Conservation (phyloP, 1,139 yeast species). For the Pichia sp. region DNA sequence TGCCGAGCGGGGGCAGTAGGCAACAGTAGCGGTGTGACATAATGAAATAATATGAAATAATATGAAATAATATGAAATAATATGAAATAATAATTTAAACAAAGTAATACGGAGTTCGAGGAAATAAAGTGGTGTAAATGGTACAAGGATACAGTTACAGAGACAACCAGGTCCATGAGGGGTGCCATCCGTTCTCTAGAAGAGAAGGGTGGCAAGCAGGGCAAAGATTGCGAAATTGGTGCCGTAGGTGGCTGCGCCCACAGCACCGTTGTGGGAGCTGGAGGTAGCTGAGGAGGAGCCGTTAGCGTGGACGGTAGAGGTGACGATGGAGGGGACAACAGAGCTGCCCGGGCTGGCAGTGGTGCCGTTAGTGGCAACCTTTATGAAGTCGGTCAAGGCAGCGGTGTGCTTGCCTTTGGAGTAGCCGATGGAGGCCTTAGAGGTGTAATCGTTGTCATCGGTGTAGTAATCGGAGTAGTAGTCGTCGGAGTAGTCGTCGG, state of each 20-base stretch:
- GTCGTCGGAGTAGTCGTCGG: neutral
- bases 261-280: neutral
- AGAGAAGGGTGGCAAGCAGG: neutral
- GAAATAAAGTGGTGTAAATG: no score
- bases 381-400: neutral
- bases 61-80: no score
- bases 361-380: neutral
- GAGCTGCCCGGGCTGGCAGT: neutral
- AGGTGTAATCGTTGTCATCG: neutral
- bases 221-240: neutral
- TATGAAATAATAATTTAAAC: no score
- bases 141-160: no score
- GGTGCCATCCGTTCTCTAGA: no score
- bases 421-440: neutral
- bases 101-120: no score
- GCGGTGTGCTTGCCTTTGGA: neutral
- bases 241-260: neutral
- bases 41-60: no score
- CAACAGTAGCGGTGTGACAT: no score
- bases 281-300: neutral
- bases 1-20: no score
- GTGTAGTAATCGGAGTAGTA: neutral
- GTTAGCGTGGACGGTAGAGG: neutral
- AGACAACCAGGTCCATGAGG: no score
- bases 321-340: neutral